Base-by-base conservation (phyloP, 169 alveolate species). In the Amoebophrya sp. region DNA sequence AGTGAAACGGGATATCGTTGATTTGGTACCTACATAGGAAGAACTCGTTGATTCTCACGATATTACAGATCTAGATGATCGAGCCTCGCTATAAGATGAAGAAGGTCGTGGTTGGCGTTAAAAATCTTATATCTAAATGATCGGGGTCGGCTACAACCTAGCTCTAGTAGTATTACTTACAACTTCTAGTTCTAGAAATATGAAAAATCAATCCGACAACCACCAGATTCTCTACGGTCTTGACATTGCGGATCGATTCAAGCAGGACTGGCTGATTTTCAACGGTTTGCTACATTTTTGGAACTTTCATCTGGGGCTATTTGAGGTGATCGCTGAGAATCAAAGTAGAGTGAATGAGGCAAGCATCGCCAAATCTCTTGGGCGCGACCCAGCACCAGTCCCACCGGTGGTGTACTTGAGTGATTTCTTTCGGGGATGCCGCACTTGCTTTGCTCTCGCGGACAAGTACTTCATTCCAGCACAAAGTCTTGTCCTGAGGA, bases 281-380 rank as follows among this genome's bases (percentile, higher is more conserved):
- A 92, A 92, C 33, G 93, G 93, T 1, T 38, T 92, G 92, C 92
- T 92, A 89, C 93, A 92, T 40, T 92, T 92, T 91, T 92, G 93
- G 93, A 92, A 92, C 34, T 38, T 92, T 26, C 93, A 92, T 34
- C 47, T 92, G 90, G 91, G 55, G 90, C 89, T 78, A 29, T 89
- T 92, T 0, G 91, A 47, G 29, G 65, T 47, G 65, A 47, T 47
- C 29, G 65, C 65, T 6, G 65, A 47, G 18, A 12, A 12, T 47
- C 65, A 47, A 18, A 6, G 18, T 6, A 6, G 65, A 6, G 18
- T 12, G 29, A 47, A 47, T 18, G 65, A 47, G 29, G 65, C 65
- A 18, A 18, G 29, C 29, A 47, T 47, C 18, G 65, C 65, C 29
- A 47, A 47, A 47, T 47, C 65, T 6, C 65, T 47, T 18, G 65